Evolutionary conservation across 768 basidiomycete genomes (phyloP), one percentile per base, ranked within the genome.

Genomic region (Lyophyllum semitale): DNA sequence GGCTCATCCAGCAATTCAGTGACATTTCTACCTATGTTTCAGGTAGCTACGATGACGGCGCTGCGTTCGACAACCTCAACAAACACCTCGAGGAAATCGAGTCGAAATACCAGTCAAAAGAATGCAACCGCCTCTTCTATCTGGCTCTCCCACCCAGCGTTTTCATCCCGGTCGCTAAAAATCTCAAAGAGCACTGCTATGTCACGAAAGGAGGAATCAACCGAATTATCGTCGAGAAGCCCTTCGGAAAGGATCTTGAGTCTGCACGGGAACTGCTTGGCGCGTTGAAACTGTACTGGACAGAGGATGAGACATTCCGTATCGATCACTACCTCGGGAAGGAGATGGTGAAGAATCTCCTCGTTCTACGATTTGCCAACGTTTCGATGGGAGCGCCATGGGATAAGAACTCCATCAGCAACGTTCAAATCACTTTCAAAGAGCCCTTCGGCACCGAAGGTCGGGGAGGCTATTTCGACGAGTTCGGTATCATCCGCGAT

Each of bases 391-490:
- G 85, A 59, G 85, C 92, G 26, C 83, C 84, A 35, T 97, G 95
- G 93, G 95, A 98, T 77, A 96, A 93, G 73, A 93, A 95, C 72
- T 93, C 86, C 57, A 89, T 99, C 77, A 87, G 84, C 74, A 98
- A 95, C 67, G 94, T 99, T 30, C 97, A 99, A 73, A 97, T 98
- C 74, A 97, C 95, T 15, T 98, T 98, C 85, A 98, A 98, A 78
- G 97, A 98, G 73, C 94, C 95, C 2, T 98, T 98, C 69, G 96
- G 96, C 18, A 99, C 96, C 45, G 97, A 99, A 70, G 96, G 96
- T n/a, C 91, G 96, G 61, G 96, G 96, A n/a, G 96, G 97, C 17
- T 99, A 99, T 82, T 99, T 99, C 77, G 96, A 99, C 71, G 95
- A 98, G 74, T 99, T 98, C 73, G 97, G 97, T 52, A 98, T 99